Percentiles rank a stretch among this genome's conserved stretches.
phyloP scores from a whole-genome alignment of 768 basidiomycete species.

The Phallus indusiatus region DNA sequence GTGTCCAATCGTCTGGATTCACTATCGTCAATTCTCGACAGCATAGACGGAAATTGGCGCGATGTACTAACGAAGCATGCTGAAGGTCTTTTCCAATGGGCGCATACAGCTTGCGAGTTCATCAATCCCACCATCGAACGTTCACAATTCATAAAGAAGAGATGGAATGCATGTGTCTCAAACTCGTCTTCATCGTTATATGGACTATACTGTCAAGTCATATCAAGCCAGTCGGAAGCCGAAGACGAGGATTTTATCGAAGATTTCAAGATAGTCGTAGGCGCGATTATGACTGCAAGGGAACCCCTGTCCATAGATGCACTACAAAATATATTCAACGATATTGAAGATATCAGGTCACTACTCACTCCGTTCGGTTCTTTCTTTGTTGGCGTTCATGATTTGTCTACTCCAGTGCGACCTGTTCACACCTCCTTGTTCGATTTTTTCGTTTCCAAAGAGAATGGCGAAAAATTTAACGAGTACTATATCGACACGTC shows the following conservation, averaged over 20 bases:
- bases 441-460: constrained; percentile 18
- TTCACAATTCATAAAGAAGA: background rate
- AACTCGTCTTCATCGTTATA: too few relatives aligned
- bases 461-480: too few relatives aligned
- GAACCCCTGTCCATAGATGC: too few relatives aligned
- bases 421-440: too few relatives aligned
- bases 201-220: too few relatives aligned
- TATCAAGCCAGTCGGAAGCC: too few relatives aligned
- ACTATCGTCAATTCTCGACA: background rate
- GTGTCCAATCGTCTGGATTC: background rate
- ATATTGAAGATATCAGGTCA: background rate
- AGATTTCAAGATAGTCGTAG: constrained; percentile 13
- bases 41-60: background rate
- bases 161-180: constrained; percentile 11
- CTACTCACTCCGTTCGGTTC: background rate
- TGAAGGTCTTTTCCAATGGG: too few relatives aligned
- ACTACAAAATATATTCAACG: constrained; percentile 9
- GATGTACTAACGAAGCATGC: constrained; percentile 15
- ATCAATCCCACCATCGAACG: constrained; percentile 12
- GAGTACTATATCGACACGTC: constrained; percentile 8
- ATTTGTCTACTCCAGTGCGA: constrained; percentile 12
- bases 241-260: constrained; percentile 7
- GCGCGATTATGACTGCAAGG: constrained; percentile 18
- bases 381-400: constrained; percentile 16
- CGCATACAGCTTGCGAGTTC: constrained; percentile 19